Conservation (phyloP, 768 basidiomycete species). For the Tephrocybe sp. region DNA sequence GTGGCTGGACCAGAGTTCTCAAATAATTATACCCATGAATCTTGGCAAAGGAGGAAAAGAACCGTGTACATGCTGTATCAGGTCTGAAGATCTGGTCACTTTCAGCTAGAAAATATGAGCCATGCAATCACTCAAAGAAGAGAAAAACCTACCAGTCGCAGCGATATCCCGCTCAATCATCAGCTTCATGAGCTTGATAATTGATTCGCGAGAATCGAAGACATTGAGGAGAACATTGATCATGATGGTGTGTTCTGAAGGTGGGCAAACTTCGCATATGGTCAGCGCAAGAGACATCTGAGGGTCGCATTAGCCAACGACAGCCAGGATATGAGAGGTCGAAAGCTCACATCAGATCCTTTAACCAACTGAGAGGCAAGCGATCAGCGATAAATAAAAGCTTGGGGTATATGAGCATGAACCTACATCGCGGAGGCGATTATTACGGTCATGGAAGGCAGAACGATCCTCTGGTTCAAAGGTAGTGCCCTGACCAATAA, state of each 20-base stretch:
- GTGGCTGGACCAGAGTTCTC: conserved; percentile 71
- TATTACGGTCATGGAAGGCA: conserved; percentile 42
- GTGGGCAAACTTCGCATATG: conserved; percentile 84
- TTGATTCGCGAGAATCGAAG: conserved; percentile 72
- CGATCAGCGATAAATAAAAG: not conserved
- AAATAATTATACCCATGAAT: conserved; percentile 93
- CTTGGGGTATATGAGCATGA: not conserved
- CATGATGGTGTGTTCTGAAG: conserved; percentile 78
- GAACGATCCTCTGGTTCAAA: conserved; percentile 62
- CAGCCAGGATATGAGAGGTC: not conserved
- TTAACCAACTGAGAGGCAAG: conserved; percentile 54
- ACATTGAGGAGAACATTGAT: conserved; percentile 82
- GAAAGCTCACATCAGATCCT: conserved; percentile 60
- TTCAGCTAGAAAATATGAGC: conserved; percentile 38
- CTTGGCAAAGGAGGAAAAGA: conserved; percentile 82
- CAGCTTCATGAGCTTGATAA: conserved; percentile 73
- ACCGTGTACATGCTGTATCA: conserved; percentile 84
- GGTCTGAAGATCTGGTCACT: conserved; percentile 82
- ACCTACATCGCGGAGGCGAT: conserved; percentile 59
- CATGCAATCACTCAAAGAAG: not conserved
- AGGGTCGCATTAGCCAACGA: conserved; percentile 5
- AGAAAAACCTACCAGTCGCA: conserved; percentile 53
- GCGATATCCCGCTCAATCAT: conserved; percentile 86
- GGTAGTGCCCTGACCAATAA: conserved; percentile 75
- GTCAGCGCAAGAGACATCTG: conserved; percentile 80